These are phyloP conservation scores for Boechera stricta DNA, from an alignment of 345 rosid genomes.

Conservation along the genomic window DNA sequence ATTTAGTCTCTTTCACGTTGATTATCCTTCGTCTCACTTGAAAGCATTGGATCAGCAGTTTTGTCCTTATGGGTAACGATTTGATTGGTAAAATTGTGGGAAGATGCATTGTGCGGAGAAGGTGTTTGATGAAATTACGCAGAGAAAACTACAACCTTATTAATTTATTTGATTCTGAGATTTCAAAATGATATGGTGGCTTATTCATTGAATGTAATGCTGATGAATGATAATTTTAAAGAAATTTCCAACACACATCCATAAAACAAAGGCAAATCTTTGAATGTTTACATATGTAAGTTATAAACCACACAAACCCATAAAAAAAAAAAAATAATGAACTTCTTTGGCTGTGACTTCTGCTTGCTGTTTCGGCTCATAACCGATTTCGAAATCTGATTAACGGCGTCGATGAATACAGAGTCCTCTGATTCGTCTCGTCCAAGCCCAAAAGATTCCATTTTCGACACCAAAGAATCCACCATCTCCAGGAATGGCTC, in stretches of 20 bases:
- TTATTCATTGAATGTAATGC: slow-evolving; percentile 50
- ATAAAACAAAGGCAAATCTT: slow-evolving; percentile 47
- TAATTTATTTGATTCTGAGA: slow-evolving; percentile 44
- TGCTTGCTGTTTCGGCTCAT: background rate
- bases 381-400: slow-evolving; percentile 49
- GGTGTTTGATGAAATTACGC: slow-evolving; percentile 56
- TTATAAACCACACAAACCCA: slow-evolving; percentile 40
- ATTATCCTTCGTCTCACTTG: slow-evolving; percentile 40
- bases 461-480: slow-evolving; percentile 53
- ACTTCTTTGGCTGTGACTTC: too few species aligned
- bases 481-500: slow-evolving; percentile 54
- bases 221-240: slow-evolving; percentile 29
- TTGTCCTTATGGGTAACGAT: slow-evolving; percentile 43
- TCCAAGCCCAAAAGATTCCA: slow-evolving; percentile 50
- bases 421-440: slow-evolving; percentile 51
- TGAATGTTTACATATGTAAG: slow-evolving; percentile 42
- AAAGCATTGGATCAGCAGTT: slow-evolving; percentile 38
- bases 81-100: slow-evolving; percentile 41
- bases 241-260: slow-evolving; percentile 33
- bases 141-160: slow-evolving; percentile 51
- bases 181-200: slow-evolving; percentile 37
- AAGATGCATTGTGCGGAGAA: slow-evolving; percentile 42
- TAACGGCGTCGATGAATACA: slow-evolving; percentile 49
- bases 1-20: slow-evolving; percentile 24
- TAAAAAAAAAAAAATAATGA: slow-evolving; percentile 29